phyloP scores from a whole-genome alignment of 192 early-diverging fungal species.

The Dissophora globulifera region DNA sequence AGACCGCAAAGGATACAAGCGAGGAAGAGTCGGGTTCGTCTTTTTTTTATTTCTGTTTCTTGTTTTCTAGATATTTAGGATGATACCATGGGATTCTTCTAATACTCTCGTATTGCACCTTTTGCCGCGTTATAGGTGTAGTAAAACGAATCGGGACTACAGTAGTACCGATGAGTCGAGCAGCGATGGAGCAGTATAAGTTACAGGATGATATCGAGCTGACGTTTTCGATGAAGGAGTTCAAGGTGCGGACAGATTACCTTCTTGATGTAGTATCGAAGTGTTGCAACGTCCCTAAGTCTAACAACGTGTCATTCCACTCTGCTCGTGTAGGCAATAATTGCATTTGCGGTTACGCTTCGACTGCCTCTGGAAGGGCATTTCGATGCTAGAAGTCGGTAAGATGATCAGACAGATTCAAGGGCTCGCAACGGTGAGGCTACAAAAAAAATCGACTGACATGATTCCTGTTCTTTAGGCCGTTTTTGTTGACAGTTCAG shows the following conservation, averaged over 20 bases:
- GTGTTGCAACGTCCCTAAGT: neutral
- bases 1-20: conserved; percentile 11
- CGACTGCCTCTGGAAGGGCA: conserved; percentile 26
- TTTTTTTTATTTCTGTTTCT: neutral
- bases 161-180: conserved; percentile 12
- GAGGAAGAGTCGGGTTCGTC: conserved; percentile 12
- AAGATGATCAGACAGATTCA: conserved; percentile 1
- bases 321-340: conserved; percentile 16
- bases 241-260: conserved; percentile 14
- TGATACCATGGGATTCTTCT: too few relatives aligned
- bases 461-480: conserved; percentile 1
- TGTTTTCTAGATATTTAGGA: neutral
- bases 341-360: conserved; percentile 24
- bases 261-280: neutral
- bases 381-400: conserved; percentile 30
- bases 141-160: conserved; percentile 27
- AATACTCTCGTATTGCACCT: too few relatives aligned
- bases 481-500: conserved; percentile 13
- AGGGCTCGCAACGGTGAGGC: too few relatives aligned
- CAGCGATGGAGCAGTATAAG: conserved; percentile 10
- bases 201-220: conserved; percentile 25
- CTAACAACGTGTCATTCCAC: neutral
- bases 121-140: conserved; percentile 4
- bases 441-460: neutral
- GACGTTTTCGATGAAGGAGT: conserved; percentile 31